phyloP scores from a whole-genome alignment of 345 rosid species.

The Pseudoturritis turrita region DNA sequence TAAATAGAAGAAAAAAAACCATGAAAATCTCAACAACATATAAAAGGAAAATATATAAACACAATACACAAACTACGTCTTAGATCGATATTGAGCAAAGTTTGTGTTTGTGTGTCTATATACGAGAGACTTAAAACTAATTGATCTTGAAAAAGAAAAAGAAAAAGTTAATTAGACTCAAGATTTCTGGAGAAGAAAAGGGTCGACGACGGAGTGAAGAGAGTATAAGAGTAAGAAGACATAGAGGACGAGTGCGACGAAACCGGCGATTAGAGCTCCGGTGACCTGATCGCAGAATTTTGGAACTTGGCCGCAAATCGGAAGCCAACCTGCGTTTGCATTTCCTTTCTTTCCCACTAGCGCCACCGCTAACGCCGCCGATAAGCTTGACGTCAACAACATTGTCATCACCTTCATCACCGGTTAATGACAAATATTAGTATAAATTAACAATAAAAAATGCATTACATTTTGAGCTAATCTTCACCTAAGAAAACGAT shows the following conservation, averaged over 20 bases:
- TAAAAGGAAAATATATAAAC: neutral
- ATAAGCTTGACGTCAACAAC: conserved; percentile 55
- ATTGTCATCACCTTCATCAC: conserved; percentile 32
- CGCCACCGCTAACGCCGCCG: conserved; percentile 78
- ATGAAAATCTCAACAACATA: neutral
- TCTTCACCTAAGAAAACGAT: conserved; percentile 5
- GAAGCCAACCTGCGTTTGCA: conserved; percentile 73
- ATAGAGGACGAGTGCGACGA: conserved; percentile 45
- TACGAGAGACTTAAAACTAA: neutral
- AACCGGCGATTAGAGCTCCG: conserved; percentile 57
- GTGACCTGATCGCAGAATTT: conserved; percentile 62
- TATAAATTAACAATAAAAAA: neutral
- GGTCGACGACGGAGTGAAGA: conserved; percentile 43
- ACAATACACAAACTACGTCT: neutral
- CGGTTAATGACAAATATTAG: neutral
- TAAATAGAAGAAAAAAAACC: neutral
- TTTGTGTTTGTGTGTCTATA: neutral
- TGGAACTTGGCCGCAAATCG: conserved; percentile 64
- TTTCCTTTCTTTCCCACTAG: conserved; percentile 72
- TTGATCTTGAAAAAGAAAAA: neutral
- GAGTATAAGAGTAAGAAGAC: conserved; percentile 44
- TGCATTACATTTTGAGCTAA: neutral
- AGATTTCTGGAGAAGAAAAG: conserved; percentile 47
- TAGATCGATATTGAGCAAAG: neutral
- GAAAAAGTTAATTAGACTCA: conserved; percentile 8